Percentiles rank a stretch among this genome's conserved stretches.
Conservation (phyloP, 768 basidiomycete genomes). For the Mycena albidolilacea region DNA sequence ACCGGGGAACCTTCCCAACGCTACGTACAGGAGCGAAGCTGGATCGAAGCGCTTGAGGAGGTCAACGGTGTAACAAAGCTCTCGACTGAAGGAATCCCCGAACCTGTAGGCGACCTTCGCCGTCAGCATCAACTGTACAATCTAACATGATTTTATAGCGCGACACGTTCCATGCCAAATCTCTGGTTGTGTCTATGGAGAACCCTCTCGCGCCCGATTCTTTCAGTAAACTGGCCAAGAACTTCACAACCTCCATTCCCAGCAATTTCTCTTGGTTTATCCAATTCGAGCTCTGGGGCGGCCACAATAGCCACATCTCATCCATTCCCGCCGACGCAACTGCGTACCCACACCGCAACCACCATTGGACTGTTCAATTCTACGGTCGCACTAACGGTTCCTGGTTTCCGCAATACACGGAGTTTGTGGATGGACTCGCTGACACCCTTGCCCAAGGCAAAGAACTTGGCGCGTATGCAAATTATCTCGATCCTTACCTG, state of each 20-base stretch:
- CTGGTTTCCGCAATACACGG: constrained; percentile 15
- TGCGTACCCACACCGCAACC: constrained; percentile 30
- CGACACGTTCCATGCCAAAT: constrained; percentile 38
- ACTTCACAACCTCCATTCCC: constrained; percentile 9
- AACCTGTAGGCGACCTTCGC: not conserved
- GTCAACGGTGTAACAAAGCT: constrained; percentile 9
- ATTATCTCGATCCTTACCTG: constrained; percentile 44
- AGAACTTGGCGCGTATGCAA: constrained; percentile 39
- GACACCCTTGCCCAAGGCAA: constrained; percentile 16
- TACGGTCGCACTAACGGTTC: constrained; percentile 20
- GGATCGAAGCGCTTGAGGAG: constrained; percentile 22
- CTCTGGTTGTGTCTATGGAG: constrained; percentile 27
- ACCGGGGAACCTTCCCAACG: constrained; percentile 7
- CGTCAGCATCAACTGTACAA: no score
- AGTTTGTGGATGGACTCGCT: constrained; percentile 26
- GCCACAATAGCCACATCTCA: constrained; percentile 33
- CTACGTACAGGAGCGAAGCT: constrained; percentile 26
- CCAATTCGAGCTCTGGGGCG: constrained; percentile 38
- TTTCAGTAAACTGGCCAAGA: not conserved
- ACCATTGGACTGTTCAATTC: constrained; percentile 34
- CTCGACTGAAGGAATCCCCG: constrained; percentile 12
- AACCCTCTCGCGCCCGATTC: constrained; percentile 36
- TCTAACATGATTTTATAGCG: not conserved
- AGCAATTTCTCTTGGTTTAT: constrained; percentile 30
- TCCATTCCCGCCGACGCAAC: constrained; percentile 18